Evolutionary conservation across 768 basidiomycete genomes (phyloP), one percentile per base, ranked within the genome.

Genomic region (Multifurca ochricompacta): DNA sequence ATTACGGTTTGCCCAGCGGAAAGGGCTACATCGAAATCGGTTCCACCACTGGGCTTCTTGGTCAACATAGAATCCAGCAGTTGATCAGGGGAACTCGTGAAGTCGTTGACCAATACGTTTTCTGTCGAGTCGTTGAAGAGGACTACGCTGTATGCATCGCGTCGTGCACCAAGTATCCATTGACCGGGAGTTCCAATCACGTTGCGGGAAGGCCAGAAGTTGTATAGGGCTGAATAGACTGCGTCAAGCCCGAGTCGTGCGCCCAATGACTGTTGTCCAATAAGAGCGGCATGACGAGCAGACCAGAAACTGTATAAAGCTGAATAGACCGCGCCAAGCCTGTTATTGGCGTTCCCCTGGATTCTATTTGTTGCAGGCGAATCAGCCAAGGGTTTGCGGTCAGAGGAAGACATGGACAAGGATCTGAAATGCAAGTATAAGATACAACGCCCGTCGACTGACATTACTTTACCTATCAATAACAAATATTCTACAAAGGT

Each of bases 141-240:
- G n/a, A 81, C 53, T 41, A 83, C 71, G 6, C 77, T 80, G 56
- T 83, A 83, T 1, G 82, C 70, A 55, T 83, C 82, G 36, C 73
- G 66, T 16, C 78, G 72, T 16, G 48, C 48, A 9, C 8, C 7
- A 18, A 5, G 14, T 6, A 16, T 60, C 1, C 50, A 64, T 40
- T 68, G 66, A 18, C 27, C 54, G 8, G 44, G 63, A 25, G 56
- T 37, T 16, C 71, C 35, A 4, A 73, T 71, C n/a, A 70, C 64
- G 13, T 70, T 67, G 3, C 79, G 72, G 1, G 80, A 73, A 9
- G 66, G 50, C 78, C 79, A 83, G 62, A 83, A 79, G 7, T 67
- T 69, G 51, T 79, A 61, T 14, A 83, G 59, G 2, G 80, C 74
- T 0, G 79, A 76, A 0, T 60, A 64, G 5, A 64, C 62, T 0